phyloP scores from a whole-genome alignment of 2,329 filamentous ascomycete species.

The Colletotrichum somersetense region DNA sequence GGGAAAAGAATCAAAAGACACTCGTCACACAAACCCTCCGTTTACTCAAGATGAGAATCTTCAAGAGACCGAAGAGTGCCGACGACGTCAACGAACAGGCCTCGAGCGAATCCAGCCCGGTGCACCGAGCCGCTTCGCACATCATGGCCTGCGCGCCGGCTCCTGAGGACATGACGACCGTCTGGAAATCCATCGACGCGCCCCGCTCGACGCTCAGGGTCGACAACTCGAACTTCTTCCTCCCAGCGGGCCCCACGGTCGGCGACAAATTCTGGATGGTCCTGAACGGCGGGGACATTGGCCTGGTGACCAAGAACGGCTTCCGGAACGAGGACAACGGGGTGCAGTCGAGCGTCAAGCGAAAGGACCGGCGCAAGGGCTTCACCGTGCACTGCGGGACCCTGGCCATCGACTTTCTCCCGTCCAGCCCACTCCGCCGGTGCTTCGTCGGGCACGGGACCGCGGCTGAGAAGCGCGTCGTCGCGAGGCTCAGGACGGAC shows the following conservation, averaged over 20 bases:
- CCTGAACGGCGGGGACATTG: constrained; percentile 5
- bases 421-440: neutral
- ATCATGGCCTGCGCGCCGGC: neutral
- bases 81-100: neutral
- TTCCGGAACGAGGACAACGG: neutral
- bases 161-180: neutral
- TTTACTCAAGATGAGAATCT: neutral
- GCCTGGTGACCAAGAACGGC: neutral
- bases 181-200: constrained; percentile 20
- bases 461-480: constrained; percentile 8
- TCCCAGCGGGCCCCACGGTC: constrained; percentile 18
- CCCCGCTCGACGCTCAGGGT: constrained; percentile 16
- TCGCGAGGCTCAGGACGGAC: constrained; percentile 3
- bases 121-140: neutral
- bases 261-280: constrained; percentile 17
- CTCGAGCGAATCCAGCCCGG: no score
- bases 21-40: neutral
- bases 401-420: constrained; percentile 3
- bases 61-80: constrained; percentile 4
- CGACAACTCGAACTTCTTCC: constrained; percentile 24
- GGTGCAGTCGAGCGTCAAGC: neutral
- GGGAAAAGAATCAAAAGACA: neutral
- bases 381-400: neutral
- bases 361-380: neutral
- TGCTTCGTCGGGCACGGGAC: constrained; percentile 7